Evolutionary conservation across 768 basidiomycete species (phyloP), one percentile per base, ranked within the genome.

Genomic region (Suillus occidentalis): DNA sequence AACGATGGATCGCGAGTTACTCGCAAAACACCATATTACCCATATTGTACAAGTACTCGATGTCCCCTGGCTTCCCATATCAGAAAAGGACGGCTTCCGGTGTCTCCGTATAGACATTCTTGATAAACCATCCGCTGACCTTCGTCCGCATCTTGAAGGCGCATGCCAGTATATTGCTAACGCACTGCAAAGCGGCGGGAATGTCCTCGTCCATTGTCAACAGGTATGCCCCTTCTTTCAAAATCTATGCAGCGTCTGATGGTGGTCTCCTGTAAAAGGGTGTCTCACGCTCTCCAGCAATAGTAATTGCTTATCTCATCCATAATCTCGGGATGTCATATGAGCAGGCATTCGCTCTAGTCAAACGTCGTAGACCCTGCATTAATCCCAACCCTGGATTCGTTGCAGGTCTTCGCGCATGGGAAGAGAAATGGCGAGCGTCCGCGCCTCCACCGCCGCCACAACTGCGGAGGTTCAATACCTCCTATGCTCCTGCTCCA

Each of bases 301-400:
- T 93, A 70, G 87, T 91, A 64, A 90, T 93, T 65, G 91, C 91
- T 53, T 93, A 91, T 78, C 87, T 93, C 71, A 93, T 93, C 69
- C 84, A 87, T 68, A 83, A 87, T 66, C 85, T 86, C 64, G 87
- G 84, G 49, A 89, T 92, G 89, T 80, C 88, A 10, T 92, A 87
- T 73, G 88, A 91, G 66, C 78, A 81, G 53, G 90, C 91, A 1
- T 76, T 82, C 63, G 79, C 85, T 0, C 82, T 87, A 66, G 81
- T 90, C 66, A 85, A 85, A 68, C 83, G 83, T 62, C 85, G 86
- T 68, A 84, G 91, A 22, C 85, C 90, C 5, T 93, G 91, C 71
- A 80, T 88, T 66, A 89, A 91, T 71, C 91, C 91, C 18, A 93
- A 93, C 70, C 78, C 88, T n/a, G 90, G 89, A 6, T 93, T 92